Evolutionary conservation across 352 stramenopile species (phyloP).

Genomic region (Halophytophthora batemanensis): DNA sequence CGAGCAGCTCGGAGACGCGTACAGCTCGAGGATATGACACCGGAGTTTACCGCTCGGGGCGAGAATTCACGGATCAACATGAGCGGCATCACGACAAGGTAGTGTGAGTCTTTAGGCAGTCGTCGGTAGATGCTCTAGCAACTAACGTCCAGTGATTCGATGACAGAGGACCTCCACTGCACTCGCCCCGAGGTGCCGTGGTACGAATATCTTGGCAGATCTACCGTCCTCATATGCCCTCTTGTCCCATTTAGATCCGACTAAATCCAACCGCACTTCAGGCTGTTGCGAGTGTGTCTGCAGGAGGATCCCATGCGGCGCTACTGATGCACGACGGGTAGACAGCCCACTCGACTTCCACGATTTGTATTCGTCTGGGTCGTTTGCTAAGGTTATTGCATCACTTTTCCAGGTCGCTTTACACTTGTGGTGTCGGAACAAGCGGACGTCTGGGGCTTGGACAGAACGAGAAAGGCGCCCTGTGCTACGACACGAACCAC

Average conservation of each 20-base stretch:
- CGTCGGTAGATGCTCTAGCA: background rate
- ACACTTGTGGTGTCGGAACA: constrained; percentile 87
- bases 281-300: constrained; percentile 65
- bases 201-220: constrained; percentile 24
- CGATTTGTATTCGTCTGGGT: background rate
- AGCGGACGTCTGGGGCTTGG: constrained; percentile 81
- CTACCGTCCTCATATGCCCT: background rate
- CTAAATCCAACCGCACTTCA: constrained; percentile 16
- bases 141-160: background rate
- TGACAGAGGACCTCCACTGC: constrained; percentile 49
- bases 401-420: constrained; percentile 59
- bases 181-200: constrained; percentile 52
- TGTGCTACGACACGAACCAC: constrained; percentile 66
- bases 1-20: constrained; percentile 44
- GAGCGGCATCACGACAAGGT: constrained; percentile 80
- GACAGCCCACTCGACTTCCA: background rate
- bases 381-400: background rate
- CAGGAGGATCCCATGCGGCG: constrained; percentile 78
- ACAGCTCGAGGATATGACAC: constrained; percentile 53
- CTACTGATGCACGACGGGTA: constrained; percentile 82
- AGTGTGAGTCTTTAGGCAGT: background rate
- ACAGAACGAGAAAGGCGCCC: constrained; percentile 40
- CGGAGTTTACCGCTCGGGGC: constrained; percentile 58
- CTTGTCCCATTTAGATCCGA: background rate
- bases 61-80: constrained; percentile 60